Percentiles rank a stretch among this genome's conserved stretches.
Evolutionary conservation across 495 filamentous ascomycete genomes (phyloP).

Genomic region (Neurospora africana): DNA sequence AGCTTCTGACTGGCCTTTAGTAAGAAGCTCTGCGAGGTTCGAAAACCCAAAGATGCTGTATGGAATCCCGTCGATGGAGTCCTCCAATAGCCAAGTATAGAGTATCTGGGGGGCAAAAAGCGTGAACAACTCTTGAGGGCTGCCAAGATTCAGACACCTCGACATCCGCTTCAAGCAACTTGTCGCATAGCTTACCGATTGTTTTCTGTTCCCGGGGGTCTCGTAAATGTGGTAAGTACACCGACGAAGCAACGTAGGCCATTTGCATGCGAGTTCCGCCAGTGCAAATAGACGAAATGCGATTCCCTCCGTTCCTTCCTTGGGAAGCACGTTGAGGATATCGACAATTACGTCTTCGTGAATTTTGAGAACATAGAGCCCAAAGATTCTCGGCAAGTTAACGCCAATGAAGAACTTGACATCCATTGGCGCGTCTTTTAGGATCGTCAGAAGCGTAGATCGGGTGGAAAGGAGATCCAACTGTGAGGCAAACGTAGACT

Average conservation of each 20-base stretch:
- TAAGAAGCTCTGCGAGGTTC: constrained; percentile 56
- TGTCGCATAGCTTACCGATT: constrained; percentile 56
- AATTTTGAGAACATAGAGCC: constrained; percentile 61
- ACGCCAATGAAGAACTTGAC: constrained; percentile 68
- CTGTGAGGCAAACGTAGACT: constrained; percentile 49
- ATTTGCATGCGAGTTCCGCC: constrained; percentile 60
- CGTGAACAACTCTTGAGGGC: constrained; percentile 62
- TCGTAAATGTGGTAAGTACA: constrained; percentile 91
- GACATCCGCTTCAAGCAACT: constrained; percentile 60
- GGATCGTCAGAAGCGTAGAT: constrained; percentile 62
- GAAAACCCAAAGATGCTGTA: constrained; percentile 72
- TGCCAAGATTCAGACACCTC: constrained; percentile 47
- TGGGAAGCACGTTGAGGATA: constrained; percentile 60
- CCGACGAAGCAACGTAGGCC: constrained; percentile 70
- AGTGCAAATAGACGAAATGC: constrained; percentile 71
- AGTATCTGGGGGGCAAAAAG: constrained; percentile 88
- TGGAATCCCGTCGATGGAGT: constrained; percentile 57
- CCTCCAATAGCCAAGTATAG: constrained; percentile 73
- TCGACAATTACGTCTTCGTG: constrained; percentile 78
- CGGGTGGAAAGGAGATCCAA: constrained; percentile 53
- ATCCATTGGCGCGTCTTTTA: constrained; percentile 53
- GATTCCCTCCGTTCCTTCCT: constrained; percentile 68
- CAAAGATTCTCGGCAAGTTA: constrained; percentile 63
- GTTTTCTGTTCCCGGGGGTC: constrained; percentile 57
- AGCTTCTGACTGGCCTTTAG: constrained; percentile 66